Conservation (phyloP, 176 grass and related monocot species). For the Tillandsia fasciculata region DNA sequence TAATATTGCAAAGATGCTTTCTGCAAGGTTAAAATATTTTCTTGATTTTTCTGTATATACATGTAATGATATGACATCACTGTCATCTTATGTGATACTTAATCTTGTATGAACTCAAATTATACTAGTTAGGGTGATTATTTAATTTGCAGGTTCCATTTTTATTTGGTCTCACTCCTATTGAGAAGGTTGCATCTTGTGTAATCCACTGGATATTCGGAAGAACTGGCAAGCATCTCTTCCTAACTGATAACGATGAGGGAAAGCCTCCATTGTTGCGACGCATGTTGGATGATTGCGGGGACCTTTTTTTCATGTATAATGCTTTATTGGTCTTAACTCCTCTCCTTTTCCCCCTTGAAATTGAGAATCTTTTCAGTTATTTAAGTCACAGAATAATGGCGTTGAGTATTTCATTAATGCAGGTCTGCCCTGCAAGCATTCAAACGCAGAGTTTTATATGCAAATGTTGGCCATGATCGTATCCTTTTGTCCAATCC, state of each 20-base stretch:
- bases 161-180: constrained; percentile 74
- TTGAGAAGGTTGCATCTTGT: constrained; percentile 70
- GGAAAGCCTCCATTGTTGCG: constrained; percentile 83
- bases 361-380: neutral
- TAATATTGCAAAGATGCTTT: too few species aligned
- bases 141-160: constrained; percentile 75
- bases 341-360: neutral
- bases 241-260: constrained; percentile 67
- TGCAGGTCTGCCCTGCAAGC: constrained; percentile 72
- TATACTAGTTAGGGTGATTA: neutral
- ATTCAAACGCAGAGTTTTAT: constrained; percentile 78
- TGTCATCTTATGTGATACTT: too few species aligned
- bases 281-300: constrained; percentile 71
- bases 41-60: neutral
- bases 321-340: too few species aligned
- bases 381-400: neutral
- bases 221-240: constrained; percentile 93
- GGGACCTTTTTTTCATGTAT: constrained; percentile 76
- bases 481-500: constrained; percentile 51
- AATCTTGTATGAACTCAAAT: neutral
- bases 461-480: constrained; percentile 85
- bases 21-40: too few species aligned
- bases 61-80: neutral
- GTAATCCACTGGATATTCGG: constrained; percentile 95
- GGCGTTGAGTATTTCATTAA: constrained; percentile 25